phyloP scores from a whole-genome alignment of 2,329 filamentous ascomycete genomes.

The Xylaria multiplex region DNA sequence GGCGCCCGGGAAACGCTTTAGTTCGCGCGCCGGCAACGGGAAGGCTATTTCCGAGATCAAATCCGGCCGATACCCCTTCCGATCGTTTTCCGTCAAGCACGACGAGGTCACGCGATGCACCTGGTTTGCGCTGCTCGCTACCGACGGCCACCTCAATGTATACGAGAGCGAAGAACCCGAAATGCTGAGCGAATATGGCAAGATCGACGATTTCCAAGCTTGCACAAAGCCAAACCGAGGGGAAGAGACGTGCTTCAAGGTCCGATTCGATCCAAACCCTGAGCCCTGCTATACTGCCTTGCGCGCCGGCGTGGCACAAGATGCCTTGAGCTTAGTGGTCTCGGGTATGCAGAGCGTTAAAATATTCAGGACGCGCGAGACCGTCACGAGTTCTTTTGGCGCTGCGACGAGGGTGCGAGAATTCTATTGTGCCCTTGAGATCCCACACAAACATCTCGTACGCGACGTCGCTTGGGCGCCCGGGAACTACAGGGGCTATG shows the following conservation, averaged over 20 bases:
- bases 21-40: slow-evolving; percentile 60
- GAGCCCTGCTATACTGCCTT: slow-evolving; percentile 82
- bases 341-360: slow-evolving; percentile 85
- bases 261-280: slow-evolving; percentile 88
- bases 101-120: slow-evolving; percentile 83
- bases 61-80: slow-evolving; percentile 72
- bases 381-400: slow-evolving; percentile 62
- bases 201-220: slow-evolving; percentile 80
- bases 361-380: slow-evolving; percentile 80
- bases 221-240: slow-evolving; percentile 76
- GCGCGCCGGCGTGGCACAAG: slow-evolving; percentile 81
- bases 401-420: slow-evolving; percentile 71
- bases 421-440: slow-evolving; percentile 84
- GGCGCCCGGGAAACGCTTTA: slow-evolving; percentile 83
- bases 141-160: slow-evolving; percentile 81
- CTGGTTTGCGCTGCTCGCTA: slow-evolving; percentile 84
- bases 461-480: slow-evolving; percentile 93
- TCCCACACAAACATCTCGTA: slow-evolving; percentile 80
- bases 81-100: slow-evolving; percentile 85
- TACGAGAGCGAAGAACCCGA: slow-evolving; percentile 89
- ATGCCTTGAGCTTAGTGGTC: slow-evolving; percentile 83
- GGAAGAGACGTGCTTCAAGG: slow-evolving; percentile 86
- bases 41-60: slow-evolving; percentile 66
- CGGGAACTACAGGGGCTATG: slow-evolving; percentile 88
- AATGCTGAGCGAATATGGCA: slow-evolving; percentile 78